A percentile compares a stretch with the other conserved stretches of the same genome.
phyloP scores from a whole-genome alignment of 306 rosid genomes.

The Fagus crenata region DNA sequence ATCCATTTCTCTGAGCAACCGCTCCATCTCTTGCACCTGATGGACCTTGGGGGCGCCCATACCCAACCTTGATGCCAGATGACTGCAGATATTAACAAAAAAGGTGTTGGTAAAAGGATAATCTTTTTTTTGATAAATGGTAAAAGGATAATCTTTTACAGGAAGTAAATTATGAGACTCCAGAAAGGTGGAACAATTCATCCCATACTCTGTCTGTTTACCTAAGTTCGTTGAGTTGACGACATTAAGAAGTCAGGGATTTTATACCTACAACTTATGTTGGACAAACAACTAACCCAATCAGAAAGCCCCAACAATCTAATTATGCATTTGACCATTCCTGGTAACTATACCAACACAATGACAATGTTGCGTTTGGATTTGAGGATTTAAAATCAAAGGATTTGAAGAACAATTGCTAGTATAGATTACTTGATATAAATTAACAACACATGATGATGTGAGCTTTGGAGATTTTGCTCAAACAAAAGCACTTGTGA shows the following conservation, averaged over 20 bases:
- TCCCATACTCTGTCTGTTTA: background rate
- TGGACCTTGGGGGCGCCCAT: slow-evolving; percentile 74
- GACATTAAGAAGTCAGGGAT: background rate
- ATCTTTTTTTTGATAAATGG: background rate
- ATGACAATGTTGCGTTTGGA: background rate
- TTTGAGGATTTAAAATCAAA: too few relatives aligned
- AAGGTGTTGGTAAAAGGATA: background rate
- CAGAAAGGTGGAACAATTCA: too few relatives aligned
- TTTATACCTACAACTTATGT: background rate
- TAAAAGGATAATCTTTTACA: too few relatives aligned
- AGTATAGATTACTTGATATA: too few relatives aligned
- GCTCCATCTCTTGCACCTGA: slow-evolving; percentile 76
- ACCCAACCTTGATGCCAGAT: slow-evolving; percentile 85
- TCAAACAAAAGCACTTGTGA: too few relatives aligned
- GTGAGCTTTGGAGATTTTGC: too few relatives aligned
- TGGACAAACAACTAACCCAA: background rate
- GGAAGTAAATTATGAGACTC: too few relatives aligned
- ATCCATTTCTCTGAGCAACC: slow-evolving; percentile 63
- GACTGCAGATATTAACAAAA: slow-evolving; percentile 53
- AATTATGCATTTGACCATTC: background rate
- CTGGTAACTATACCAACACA: background rate
- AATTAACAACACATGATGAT: too few relatives aligned
- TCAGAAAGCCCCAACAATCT: background rate
- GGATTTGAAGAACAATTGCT: too few relatives aligned
- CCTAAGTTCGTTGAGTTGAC: background rate